Base-by-base conservation (phyloP, 1,284 basidiomycete genomes). In the Pseudozyma sp. region DNA sequence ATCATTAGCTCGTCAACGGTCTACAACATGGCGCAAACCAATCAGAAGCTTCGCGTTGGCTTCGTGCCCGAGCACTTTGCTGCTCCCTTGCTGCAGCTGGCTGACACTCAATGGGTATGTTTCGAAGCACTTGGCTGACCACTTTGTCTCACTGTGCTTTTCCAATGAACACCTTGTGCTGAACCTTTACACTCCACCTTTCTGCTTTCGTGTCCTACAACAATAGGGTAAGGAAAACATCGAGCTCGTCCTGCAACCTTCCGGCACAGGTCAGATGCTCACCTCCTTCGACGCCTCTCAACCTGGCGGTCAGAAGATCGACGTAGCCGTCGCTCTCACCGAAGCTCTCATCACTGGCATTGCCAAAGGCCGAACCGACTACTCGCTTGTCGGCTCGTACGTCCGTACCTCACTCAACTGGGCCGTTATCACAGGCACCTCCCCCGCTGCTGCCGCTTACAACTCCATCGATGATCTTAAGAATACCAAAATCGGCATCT, bases 291-390 rank as follows among this genome's bases (percentile, higher is more conserved):
- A 80, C 40, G 59, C 70, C 5, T 50, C 59, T 6, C 31, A 64
- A 10, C 21, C 59, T 11, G 55, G 48, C 12, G 79, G 70, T 7
- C 80, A 80, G n/a, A 68, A 68, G 45, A 84, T 84, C 39, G 83
- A 84, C 39, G 79, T 83, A 0, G 83, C 63, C 64, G 93, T 94
- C 72, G 96, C 95, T 0, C 89, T 99, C 55, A 98, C 96, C 0
- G 96, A 97, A 85, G 91, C 93, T 0, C 87, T 98, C 42, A 95
- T 97, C 75, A 92, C 94, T 50, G 96, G 95, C 0, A 93, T 97
- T 56, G 94, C 93, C 12, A 85, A 84, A 48, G 93, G 94, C 0
- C 92, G 92, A 0, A 88, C 89, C 55, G 90, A 92, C 14, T 98
- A 97, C 86, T 94, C 92, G 85, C 91, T 98, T 14, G 91, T 96